Percentiles rank a stretch among this genome's conserved stretches.
Evolutionary conservation across 148 eudicot species (phyloP).

Genomic region (Linanthus parryae): DNA sequence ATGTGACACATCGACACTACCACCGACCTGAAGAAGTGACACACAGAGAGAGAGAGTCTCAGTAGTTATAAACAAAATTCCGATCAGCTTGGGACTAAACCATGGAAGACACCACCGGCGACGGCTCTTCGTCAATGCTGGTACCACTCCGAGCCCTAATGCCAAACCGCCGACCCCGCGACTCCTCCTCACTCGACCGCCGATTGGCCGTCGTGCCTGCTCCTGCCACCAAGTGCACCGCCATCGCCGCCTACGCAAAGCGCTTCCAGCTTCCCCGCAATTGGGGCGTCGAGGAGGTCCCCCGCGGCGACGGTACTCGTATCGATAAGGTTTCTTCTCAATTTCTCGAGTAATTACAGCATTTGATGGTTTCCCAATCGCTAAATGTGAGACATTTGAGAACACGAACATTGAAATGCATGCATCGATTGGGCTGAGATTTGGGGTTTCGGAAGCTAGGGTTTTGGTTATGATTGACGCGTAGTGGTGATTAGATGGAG

Average conservation of each 20-base stretch:
- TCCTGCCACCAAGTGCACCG: constrained; percentile 7
- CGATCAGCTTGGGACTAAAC: too few species aligned
- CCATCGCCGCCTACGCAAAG: constrained; percentile 7
- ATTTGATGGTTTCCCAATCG: background rate
- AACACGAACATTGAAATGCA: background rate
- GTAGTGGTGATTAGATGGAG: background rate
- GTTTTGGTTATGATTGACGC: background rate
- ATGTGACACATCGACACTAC: too few species aligned
- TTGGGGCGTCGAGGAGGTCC: constrained; percentile 50
- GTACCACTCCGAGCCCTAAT: background rate
- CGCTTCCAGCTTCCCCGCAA: constrained; percentile 40
- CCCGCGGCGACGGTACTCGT: constrained; percentile 34
- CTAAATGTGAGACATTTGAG: background rate
- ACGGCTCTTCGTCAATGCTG: background rate
- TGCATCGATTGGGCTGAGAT: too few species aligned
- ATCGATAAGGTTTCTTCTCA: constrained; percentile 45
- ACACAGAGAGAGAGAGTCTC: too few species aligned
- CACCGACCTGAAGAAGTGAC: too few species aligned
- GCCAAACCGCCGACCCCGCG: background rate
- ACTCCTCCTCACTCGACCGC: background rate
- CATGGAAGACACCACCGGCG: background rate
- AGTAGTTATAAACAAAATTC: too few species aligned
- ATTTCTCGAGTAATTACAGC: background rate
- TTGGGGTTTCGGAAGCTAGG: too few species aligned
- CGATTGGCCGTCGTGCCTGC: background rate